A percentile compares a stretch with the other conserved stretches of the same genome.
phyloP scores from a whole-genome alignment of 805 yeast species.

The Candida golubevii region DNA sequence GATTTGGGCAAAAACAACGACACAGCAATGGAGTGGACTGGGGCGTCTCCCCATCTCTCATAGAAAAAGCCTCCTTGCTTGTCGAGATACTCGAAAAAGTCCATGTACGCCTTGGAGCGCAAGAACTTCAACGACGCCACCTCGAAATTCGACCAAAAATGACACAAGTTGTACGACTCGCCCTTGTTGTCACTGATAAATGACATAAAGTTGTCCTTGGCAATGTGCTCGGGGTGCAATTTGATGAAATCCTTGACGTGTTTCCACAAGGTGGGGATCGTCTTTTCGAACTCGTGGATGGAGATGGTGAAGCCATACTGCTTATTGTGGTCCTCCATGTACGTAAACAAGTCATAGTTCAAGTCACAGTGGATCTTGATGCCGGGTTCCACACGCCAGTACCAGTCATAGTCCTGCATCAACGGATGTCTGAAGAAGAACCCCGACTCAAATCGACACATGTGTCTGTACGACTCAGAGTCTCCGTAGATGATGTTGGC shows the following conservation, averaged over 20 bases:
- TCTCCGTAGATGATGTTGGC: conserved; percentile 28
- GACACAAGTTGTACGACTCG: conserved; percentile 70
- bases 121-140: conserved; percentile 71
- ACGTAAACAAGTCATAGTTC: conserved; percentile 22
- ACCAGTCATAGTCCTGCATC: conserved; percentile 22
- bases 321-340: conserved; percentile 21
- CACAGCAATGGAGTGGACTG: conserved; percentile 85
- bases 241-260: conserved; percentile 19
- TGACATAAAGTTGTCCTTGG: conserved; percentile 44
- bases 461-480: conserved; percentile 17
- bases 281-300: conserved; percentile 19
- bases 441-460: conserved; percentile 21
- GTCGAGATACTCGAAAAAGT: conserved; percentile 66
- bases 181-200: conserved; percentile 71
- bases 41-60: conserved; percentile 95
- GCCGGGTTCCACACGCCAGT: conserved; percentile 26
- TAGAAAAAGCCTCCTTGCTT: conserved; percentile 72
- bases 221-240: conserved; percentile 14
- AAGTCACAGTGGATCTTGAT: conserved; percentile 22
- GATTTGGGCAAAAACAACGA: conserved; percentile 67
- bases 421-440: conserved; percentile 19
- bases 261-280: conserved; percentile 22
- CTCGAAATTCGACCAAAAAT: conserved; percentile 90
- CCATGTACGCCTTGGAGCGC: conserved; percentile 65
- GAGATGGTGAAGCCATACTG: conserved; percentile 24